Base-by-base conservation (phyloP, 306 rosid genomes). In the Carpinus viminea region DNA sequence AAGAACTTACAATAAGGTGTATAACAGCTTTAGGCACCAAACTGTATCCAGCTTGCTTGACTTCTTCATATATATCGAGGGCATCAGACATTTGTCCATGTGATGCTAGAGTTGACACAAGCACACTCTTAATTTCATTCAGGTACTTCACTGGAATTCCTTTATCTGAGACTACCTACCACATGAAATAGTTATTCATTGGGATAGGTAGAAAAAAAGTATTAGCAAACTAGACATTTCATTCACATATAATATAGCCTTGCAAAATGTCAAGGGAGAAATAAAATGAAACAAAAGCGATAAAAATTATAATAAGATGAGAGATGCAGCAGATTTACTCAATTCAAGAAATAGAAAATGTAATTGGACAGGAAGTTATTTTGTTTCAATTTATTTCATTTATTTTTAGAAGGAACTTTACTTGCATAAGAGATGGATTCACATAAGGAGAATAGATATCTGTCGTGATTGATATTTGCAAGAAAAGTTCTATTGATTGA, bases 61-160 rank as follows among this genome's bases (percentile, higher is more conserved):
- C 86, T 81, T 88, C 89, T 76, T 91, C 76, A 73, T 87, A 89
- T 18, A 90, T 46, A 75, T 45, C 38, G 64, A 85, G 82, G 41
- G 98, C 93, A 68, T 95, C 96, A 0, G 82, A 74, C 74, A 90
- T 68, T 80, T 86, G 85, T 74, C 93, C 96, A 65, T 85, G 78
- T 38, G 88, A 87, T 60, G 97, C 97, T 77, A 95, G 97, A 75
- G 93, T 74, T 76, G 85, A 83, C 81, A 90, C 90, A 75, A 95
- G 98, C 52, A 76, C 92, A 74, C 96, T 86, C 79, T 87, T 91
- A 76, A 92, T 79, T 84, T 92, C 98, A 81, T 81, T 81, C 70
- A 85, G 65, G 86, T 12, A 53, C 82, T 86, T 91, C 21, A 1
- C 2, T 17, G 90, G 87, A 81, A 92, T 74, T 21, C 55, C 9